Evolutionary conservation across 345 rosid species (phyloP).

Genomic region (Litchi chinensis): DNA sequence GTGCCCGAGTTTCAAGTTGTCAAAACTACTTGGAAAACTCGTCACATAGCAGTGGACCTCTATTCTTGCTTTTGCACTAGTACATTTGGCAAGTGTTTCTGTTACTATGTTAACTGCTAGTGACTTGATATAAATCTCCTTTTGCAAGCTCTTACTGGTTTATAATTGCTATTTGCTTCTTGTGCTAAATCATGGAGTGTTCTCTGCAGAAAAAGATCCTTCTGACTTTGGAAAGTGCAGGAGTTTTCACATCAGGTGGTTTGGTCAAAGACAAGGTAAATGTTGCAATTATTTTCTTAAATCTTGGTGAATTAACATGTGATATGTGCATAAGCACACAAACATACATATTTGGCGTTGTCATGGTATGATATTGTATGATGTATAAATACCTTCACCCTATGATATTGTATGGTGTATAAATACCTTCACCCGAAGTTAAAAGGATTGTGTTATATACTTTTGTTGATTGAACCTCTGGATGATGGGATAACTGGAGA

Average conservation of each 20-base stretch:
- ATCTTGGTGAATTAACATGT: neutral
- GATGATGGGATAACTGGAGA: neutral
- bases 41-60: neutral
- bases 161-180: neutral
- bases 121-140: neutral
- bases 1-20: neutral
- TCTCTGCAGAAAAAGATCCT: slow-evolving; percentile 78
- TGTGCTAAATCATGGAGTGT: neutral
- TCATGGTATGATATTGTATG: neutral
- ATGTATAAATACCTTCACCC: neutral
- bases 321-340: neutral
- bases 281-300: neutral
- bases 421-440: neutral
- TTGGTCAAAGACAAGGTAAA: slow-evolving; percentile 90
- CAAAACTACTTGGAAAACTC: neutral
- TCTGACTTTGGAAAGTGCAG: slow-evolving; percentile 86
- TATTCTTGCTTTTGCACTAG: slow-evolving; percentile 3
- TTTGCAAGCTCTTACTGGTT: neutral
- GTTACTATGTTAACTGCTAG: neutral
- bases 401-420: too few relatives aligned
- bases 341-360: too few relatives aligned
- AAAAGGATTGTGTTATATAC: neutral
- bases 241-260: slow-evolving; percentile 91
- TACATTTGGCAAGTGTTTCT: neutral
- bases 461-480: neutral